phyloP scores from a whole-genome alignment of 331 rosid genomes.

The Malus hybrid region DNA sequence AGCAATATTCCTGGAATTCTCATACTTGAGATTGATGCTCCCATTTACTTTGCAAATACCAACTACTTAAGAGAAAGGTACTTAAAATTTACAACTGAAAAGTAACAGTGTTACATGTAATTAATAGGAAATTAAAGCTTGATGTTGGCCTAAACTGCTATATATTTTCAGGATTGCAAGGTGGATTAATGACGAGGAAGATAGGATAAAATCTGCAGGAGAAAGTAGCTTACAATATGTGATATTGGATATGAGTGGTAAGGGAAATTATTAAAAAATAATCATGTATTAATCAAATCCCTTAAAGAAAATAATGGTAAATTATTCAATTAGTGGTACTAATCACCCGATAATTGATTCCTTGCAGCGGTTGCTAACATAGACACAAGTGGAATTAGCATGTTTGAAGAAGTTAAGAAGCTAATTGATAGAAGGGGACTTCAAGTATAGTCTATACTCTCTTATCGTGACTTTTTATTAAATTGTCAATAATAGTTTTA shows the following conservation, averaged over 20 bases:
- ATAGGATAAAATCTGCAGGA: slow-evolving; percentile 51
- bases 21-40: slow-evolving; percentile 81
- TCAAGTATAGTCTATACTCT: slow-evolving; percentile 27
- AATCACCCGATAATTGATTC: not conserved
- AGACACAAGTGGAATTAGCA: slow-evolving; percentile 94
- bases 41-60: slow-evolving; percentile 87
- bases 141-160: not conserved
- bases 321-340: not conserved
- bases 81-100: not conserved
- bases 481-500: not conserved
- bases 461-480: too few relatives aligned
- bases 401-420: slow-evolving; percentile 87
- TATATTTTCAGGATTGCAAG: slow-evolving; percentile 58
- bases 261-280: not conserved
- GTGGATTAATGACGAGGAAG: slow-evolving; percentile 98
- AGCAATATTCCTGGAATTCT: slow-evolving; percentile 65
- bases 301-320: not conserved
- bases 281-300: not conserved
- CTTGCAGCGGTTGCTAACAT: slow-evolving; percentile 83
- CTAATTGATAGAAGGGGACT: slow-evolving; percentile 63
- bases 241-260: slow-evolving; percentile 72
- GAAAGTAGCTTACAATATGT: slow-evolving; percentile 66
- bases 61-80: slow-evolving; percentile 96
- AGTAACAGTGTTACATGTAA: not conserved
- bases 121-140: not conserved